phyloP scores from a whole-genome alignment of 345 rosid genomes.

The Syzygium jambos region DNA sequence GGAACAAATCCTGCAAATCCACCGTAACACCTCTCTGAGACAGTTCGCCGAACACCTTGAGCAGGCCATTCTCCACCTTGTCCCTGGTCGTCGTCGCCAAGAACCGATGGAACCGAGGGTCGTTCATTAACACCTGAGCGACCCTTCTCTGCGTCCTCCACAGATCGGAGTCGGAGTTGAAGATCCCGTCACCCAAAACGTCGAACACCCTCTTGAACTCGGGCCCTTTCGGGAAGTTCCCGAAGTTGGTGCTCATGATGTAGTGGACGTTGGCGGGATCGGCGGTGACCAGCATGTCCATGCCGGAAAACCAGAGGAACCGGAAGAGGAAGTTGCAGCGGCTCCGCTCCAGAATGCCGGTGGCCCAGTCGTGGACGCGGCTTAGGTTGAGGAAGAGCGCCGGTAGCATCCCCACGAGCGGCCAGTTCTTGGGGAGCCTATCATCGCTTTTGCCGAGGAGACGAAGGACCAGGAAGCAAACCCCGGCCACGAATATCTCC shows the following conservation, averaged over 20 bases:
- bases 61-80: constrained; percentile 32
- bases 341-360: constrained; percentile 12
- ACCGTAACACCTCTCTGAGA: constrained; percentile 10
- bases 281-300: constrained; percentile 24
- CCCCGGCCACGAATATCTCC: constrained; percentile 20
- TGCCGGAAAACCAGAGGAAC: constrained; percentile 25
- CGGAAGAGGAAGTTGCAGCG: constrained; percentile 20
- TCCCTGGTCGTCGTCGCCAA: constrained; percentile 15
- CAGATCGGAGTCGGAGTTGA: constrained; percentile 28
- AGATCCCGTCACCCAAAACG: constrained; percentile 52
- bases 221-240: constrained; percentile 50
- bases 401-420: constrained; percentile 54
- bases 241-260: constrained; percentile 46
- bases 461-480: constrained; percentile 17
- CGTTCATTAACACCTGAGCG: constrained; percentile 19
- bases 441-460: constrained; percentile 2
- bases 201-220: constrained; percentile 43
- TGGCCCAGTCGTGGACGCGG: constrained; percentile 20
- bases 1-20: constrained; percentile 39
- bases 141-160: constrained; percentile 44
- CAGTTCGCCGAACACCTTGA: constrained; percentile 35
- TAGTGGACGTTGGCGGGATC: constrained; percentile 55
- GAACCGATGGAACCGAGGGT: constrained; percentile 15
- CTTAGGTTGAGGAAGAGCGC: constrained; percentile 13
- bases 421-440: constrained; percentile 24